Evolutionary conservation across 257 asterid genomes (phyloP).

Genomic region (Penstemon davidsonii): DNA sequence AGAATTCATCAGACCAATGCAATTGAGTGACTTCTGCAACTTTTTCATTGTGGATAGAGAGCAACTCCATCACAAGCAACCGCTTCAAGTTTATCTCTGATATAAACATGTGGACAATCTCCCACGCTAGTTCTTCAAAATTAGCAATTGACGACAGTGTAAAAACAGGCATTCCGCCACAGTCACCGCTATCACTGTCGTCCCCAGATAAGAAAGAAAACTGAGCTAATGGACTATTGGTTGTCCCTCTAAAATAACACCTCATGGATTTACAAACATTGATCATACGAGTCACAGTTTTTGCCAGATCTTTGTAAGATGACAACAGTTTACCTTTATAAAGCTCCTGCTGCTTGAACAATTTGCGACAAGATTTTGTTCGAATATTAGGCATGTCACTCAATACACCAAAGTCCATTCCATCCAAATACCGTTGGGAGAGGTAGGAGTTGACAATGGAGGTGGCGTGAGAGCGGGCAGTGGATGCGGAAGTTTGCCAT

Average conservation of each 20-base stretch:
- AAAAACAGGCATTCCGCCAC: slow-evolving; percentile 73
- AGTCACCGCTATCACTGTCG: slow-evolving; percentile 62
- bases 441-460: slow-evolving; percentile 70
- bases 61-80: slow-evolving; percentile 71
- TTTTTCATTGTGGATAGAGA: slow-evolving; percentile 45
- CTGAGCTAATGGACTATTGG: slow-evolving; percentile 57
- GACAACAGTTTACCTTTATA: slow-evolving; percentile 48
- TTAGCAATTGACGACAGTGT: slow-evolving; percentile 54
- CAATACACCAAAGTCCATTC: slow-evolving; percentile 73
- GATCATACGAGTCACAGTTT: slow-evolving; percentile 54
- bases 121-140: slow-evolving; percentile 66
- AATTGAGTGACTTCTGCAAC: slow-evolving; percentile 34
- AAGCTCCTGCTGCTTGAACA: slow-evolving; percentile 77
- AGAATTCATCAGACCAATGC: slow-evolving; percentile 69
- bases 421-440: slow-evolving; percentile 74
- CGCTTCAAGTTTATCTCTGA: slow-evolving; percentile 72
- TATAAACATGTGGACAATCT: slow-evolving; percentile 65
- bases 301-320: slow-evolving; percentile 70
- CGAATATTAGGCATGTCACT: slow-evolving; percentile 75
- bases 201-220: slow-evolving; percentile 52
- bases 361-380: slow-evolving; percentile 60
- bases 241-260: slow-evolving; percentile 54
- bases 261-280: slow-evolving; percentile 63
- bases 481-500: slow-evolving; percentile 61
- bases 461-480: slow-evolving; percentile 76